phyloP scores from a whole-genome alignment of 208 protist genomes.

The Acanthamoeba triangularis region DNA sequence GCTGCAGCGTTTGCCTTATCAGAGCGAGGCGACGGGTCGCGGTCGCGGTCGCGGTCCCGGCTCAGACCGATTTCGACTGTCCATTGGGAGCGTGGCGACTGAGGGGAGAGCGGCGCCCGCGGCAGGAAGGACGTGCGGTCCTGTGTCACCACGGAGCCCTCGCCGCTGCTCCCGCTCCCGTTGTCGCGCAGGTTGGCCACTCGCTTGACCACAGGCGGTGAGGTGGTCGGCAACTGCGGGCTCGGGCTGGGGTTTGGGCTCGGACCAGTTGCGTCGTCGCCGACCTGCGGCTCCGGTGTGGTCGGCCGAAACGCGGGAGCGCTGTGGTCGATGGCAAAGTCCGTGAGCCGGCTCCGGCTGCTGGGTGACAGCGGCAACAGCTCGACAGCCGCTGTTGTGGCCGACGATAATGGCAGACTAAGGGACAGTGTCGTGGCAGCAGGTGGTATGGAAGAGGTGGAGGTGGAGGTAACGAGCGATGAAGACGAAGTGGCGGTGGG shows the following conservation, averaged over 20 bases:
- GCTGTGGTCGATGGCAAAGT: not conserved
- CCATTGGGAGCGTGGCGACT: not conserved
- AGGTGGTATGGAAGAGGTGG: not conserved
- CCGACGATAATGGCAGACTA: no score
- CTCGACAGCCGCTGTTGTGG: no score
- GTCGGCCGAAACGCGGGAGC: no score
- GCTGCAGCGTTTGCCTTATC: no score
- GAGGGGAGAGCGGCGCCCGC: not conserved
- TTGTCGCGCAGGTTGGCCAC: not conserved
- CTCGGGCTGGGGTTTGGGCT: no score
- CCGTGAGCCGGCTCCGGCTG: not conserved
- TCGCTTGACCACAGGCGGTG: no score
- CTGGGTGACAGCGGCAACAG: not conserved
- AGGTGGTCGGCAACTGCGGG: no score
- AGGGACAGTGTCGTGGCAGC: not conserved
- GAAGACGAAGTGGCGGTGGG: not conserved
- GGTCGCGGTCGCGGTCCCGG: not conserved
- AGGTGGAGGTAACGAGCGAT: not conserved
- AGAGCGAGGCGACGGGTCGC: no score
- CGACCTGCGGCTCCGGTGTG: no score
- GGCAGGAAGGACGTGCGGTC: not conserved
- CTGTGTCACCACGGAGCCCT: not conserved
- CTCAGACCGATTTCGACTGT: not conserved
- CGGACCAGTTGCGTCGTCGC: no score
- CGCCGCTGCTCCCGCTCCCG: not conserved